Evolutionary conservation across 2,329 filamentous ascomycete species (phyloP).

Genomic region (Sclerotinia spermophila): DNA sequence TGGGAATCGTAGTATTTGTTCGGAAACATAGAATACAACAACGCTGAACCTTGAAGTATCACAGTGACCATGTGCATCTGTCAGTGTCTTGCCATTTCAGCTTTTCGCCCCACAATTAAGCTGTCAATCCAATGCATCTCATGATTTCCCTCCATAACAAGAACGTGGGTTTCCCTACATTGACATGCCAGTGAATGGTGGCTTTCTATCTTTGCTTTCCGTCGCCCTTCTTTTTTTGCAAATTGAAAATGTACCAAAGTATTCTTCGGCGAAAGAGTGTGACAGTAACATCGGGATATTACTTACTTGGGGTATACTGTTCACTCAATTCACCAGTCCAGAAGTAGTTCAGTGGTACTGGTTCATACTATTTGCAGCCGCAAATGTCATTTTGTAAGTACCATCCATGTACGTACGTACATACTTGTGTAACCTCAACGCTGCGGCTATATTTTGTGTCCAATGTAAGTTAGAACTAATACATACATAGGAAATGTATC

Average conservation of each 20-base stretch:
- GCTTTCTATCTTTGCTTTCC: background rate
- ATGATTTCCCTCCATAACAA: background rate
- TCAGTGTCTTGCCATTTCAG: background rate
- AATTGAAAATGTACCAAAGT: background rate
- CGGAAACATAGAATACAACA: background rate
- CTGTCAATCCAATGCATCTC: background rate
- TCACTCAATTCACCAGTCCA: too few relatives aligned
- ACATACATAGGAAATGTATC: background rate
- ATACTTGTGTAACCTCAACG: background rate
- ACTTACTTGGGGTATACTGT: background rate
- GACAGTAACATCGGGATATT: conserved; percentile 1
- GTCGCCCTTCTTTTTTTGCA: background rate
- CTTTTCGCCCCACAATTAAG: background rate
- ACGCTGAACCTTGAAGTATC: background rate
- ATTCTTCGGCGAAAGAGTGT: background rate
- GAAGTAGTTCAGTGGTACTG: background rate
- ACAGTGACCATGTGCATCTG: background rate
- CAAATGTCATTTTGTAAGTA: conserved; percentile 8
- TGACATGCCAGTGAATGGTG: background rate
- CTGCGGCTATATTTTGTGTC: conserved; percentile 10
- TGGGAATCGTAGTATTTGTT: background rate
- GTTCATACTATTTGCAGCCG: background rate
- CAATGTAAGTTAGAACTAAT: too few relatives aligned
- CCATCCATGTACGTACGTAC: too few relatives aligned
- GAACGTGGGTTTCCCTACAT: background rate